A percentile compares a stretch with the other conserved stretches of the same genome.
Evolutionary conservation across 2,329 filamentous ascomycete genomes (phyloP).

Genomic region (Incumbomyces lentus): DNA sequence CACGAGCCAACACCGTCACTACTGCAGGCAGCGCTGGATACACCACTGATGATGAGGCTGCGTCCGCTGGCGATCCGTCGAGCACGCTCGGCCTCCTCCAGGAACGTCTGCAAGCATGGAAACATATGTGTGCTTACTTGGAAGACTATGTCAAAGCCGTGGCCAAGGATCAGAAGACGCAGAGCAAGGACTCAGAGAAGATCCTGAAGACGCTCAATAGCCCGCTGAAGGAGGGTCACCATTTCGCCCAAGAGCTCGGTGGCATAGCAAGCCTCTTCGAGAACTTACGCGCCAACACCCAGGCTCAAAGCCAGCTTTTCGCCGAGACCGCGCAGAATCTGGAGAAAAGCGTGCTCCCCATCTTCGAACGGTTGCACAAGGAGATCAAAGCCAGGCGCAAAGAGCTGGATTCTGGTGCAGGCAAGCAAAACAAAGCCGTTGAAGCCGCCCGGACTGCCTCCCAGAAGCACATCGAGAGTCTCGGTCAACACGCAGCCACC

Average conservation of each 20-base stretch:
- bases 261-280: conserved; percentile 87
- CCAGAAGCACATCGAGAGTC: conserved; percentile 91
- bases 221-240: conserved; percentile 77
- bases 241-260: conserved; percentile 84
- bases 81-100: conserved; percentile 72
- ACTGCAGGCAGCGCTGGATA: conserved; percentile 3
- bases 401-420: conserved; percentile 69
- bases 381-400: conserved; percentile 97
- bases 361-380: conserved; percentile 81
- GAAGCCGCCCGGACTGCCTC: conserved; percentile 77
- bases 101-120: conserved; percentile 88
- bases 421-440: conserved; percentile 79
- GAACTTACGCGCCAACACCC: conserved; percentile 85
- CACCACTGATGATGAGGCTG: conserved; percentile 45
- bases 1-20: conserved; percentile 11
- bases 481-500: conserved; percentile 72
- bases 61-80: conserved; percentile 49
- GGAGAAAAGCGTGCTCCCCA: conserved; percentile 73
- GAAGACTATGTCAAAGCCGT: conserved; percentile 80
- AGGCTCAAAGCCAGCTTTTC: conserved; percentile 77
- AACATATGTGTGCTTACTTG: conserved; percentile 81
- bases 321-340: conserved; percentile 84
- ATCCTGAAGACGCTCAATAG: conserved; percentile 82
- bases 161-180: conserved; percentile 73
- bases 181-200: conserved; percentile 92